These are phyloP conservation scores for Benincasa hispida DNA, from an alignment of 306 rosid genomes.

Conservation along the genomic window DNA sequence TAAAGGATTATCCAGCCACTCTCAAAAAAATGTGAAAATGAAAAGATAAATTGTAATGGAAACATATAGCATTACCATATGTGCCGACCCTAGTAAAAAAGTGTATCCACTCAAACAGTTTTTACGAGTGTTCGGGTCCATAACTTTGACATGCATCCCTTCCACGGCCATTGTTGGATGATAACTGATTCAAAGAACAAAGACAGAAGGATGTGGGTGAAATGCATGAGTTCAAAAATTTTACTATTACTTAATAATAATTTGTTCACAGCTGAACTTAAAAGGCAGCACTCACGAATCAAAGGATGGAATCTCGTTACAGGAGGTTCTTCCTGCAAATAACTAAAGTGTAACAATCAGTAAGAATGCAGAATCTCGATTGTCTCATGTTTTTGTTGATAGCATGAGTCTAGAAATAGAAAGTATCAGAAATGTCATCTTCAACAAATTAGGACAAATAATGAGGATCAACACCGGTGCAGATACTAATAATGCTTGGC, in stretches of 20 bases:
- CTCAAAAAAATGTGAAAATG: neutral
- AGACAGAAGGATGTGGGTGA: neutral
- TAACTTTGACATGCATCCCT: constrained; percentile 57
- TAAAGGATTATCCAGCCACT: neutral
- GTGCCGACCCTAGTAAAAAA: constrained; percentile 48
- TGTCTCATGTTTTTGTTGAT: neutral
- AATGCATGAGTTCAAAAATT: neutral
- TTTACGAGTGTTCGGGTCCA: constrained; percentile 56
- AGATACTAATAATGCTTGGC: neutral
- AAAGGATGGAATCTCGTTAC: constrained; percentile 50
- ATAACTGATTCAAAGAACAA: constrained; percentile 33
- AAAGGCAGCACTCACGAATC: constrained; percentile 48
- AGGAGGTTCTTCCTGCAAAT: constrained; percentile 48
- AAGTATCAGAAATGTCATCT: neutral
- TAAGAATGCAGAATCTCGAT: constrained; percentile 12
- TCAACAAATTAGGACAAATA: neutral
- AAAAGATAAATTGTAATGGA: constrained; percentile 1
- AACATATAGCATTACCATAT: constrained; percentile 34
- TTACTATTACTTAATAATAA: neutral
- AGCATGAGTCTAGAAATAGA: neutral
- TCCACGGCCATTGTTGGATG: constrained; percentile 46
- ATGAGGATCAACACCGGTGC: neutral
- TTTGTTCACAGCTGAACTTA: constrained; percentile 9
- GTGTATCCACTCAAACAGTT: constrained; percentile 64
- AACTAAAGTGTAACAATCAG: constrained; percentile 30